A percentile compares a stretch with the other conserved stretches of the same genome.
Conservation (phyloP, 306 rosid species). For the Macrotyloma uniflorum region DNA sequence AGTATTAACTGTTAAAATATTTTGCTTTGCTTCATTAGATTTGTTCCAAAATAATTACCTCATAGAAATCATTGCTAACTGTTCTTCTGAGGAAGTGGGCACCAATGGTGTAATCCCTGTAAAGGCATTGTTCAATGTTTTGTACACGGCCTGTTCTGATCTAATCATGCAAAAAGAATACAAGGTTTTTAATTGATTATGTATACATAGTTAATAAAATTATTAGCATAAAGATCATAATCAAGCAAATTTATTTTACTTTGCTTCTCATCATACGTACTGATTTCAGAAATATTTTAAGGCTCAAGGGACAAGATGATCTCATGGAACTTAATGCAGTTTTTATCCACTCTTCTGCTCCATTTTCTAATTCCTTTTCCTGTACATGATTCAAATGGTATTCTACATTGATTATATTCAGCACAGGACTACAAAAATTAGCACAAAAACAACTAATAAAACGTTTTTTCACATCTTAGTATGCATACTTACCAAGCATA, state of each 20-base stretch:
- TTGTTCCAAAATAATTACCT: neutral
- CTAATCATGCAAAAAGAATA: neutral
- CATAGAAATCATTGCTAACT: conserved; percentile 27
- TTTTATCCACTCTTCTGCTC: conserved; percentile 33
- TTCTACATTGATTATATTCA: neutral
- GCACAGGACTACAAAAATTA: neutral
- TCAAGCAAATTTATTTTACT: neutral
- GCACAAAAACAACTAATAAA: neutral
- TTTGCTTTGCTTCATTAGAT: too few species aligned
- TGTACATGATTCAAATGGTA: neutral
- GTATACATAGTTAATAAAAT: neutral
- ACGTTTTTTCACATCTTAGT: neutral
- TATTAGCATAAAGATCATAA: neutral
- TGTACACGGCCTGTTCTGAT: conserved; percentile 11
- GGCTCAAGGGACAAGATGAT: neutral
- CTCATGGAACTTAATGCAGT: conserved; percentile 13
- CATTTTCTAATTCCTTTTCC: conserved; percentile 37
- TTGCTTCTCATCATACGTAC: neutral
- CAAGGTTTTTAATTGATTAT: neutral
- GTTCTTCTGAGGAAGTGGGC: neutral
- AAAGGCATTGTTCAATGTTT: conserved; percentile 25
- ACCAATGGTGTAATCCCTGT: neutral
- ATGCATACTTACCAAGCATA: conserved; percentile 28
- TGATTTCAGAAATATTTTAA: conserved; percentile 28
- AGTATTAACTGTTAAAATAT: neutral